Base-by-base conservation (phyloP, 345 rosid species). In the Lagerstroemia speciosa region DNA sequence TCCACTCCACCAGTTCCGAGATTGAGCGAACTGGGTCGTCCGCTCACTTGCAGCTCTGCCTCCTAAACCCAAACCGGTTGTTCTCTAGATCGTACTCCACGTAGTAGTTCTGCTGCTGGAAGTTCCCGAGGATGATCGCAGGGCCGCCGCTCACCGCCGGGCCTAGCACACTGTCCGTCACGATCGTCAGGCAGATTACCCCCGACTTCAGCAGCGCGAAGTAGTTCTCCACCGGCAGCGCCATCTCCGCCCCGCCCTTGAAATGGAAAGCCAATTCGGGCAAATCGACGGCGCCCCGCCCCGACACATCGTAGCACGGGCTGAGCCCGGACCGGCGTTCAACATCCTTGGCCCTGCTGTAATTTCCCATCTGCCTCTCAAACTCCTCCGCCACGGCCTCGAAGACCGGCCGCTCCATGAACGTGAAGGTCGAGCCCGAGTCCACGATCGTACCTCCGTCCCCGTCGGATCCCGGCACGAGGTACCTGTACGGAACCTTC, bases 341-440 rank as follows among this genome's bases (percentile, higher is more conserved):
- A 2, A 75, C 66, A 3, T 69, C 78, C 2, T 43, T 41, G 0
- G 83, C 89, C 29, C 86, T 38, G 55, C 77, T 83, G 67, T 69
- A 82, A 20, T 85, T 85, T 14, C 70, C 72, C 96, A 93, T 81
- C 76, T 89, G 89, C 27, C 76, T 66, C 60, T 78, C 85, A 63
- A 93, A 83, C 73, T 80, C 96, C 19, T 79, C 36, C 0, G 85
- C 83, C 7, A 93, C 85, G 6, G 76, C 67, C 24, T 85, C 86
- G 70, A 73, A 86, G 32, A 85, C 73, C 4, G 86, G 83, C 46
- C 77, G 72, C 34, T 91, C 92, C 96, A 93, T 84, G 89, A 83
- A 86, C 11, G 97, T 91, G 73, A 93, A 84, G 2, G 98, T 93
- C 5, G 97, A 71, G 46, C 98, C 98, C 17, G 98, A 93, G 75